phyloP scores from a whole-genome alignment of 2,329 filamentous ascomycete genomes.

The Neurospora crassa region DNA sequence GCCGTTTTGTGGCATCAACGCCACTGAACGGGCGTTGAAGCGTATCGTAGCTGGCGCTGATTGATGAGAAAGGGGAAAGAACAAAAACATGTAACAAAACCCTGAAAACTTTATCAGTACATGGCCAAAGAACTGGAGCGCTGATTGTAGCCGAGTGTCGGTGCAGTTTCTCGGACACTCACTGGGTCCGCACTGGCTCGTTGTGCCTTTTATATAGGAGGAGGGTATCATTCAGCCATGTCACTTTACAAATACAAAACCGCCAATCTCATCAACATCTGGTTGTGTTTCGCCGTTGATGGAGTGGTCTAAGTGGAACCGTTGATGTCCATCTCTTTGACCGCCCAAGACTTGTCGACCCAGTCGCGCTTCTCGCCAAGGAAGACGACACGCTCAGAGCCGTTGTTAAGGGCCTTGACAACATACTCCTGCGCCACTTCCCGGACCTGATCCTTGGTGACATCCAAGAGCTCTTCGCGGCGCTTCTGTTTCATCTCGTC shows the following conservation, averaged over 20 bases:
- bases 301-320: constrained; percentile 23
- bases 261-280: neutral
- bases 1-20: constrained; percentile 50
- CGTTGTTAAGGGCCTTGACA: constrained; percentile 53
- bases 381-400: constrained; percentile 57
- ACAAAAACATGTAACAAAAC: neutral
- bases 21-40: constrained; percentile 44
- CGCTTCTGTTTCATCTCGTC: constrained; percentile 82
- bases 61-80: neutral
- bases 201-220: constrained; percentile 17
- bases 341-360: constrained; percentile 63
- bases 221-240: constrained; percentile 28
- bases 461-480: constrained; percentile 77
- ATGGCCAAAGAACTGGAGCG: neutral
- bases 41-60: constrained; percentile 56
- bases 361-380: constrained; percentile 78
- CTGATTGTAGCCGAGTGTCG: neutral
- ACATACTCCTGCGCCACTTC: constrained; percentile 75
- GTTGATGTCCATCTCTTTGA: constrained; percentile 64
- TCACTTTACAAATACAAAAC: constrained; percentile 15
- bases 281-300: neutral
- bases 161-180: neutral
- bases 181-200: neutral
- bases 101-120: neutral
- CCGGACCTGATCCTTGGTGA: constrained; percentile 69